Percentiles rank a stretch among this genome's conserved stretches.
phyloP scores from a whole-genome alignment of 805 yeast genomes.

The Dipodascus geniculatus region DNA sequence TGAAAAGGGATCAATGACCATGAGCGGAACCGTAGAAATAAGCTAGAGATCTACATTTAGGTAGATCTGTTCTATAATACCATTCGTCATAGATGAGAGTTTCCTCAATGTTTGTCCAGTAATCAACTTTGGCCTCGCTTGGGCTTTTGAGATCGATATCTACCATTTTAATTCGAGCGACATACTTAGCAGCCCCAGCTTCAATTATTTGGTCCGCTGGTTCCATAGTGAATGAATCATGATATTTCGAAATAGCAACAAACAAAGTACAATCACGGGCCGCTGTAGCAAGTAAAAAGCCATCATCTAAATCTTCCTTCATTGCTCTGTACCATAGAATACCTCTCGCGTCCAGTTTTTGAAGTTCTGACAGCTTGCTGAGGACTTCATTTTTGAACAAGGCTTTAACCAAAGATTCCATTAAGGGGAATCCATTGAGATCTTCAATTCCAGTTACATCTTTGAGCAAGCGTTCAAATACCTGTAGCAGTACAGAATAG shows the following conservation, averaged over 20 bases:
- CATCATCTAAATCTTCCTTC: constrained; percentile 27
- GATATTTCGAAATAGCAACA: constrained; percentile 25
- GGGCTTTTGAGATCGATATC: constrained; percentile 41
- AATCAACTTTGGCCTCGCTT: constrained; percentile 26
- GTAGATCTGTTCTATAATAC: constrained; percentile 1
- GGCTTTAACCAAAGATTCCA: constrained; percentile 10
- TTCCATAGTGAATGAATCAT: constrained; percentile 1
- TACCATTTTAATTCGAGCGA: constrained; percentile 32
- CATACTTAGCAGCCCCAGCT: constrained; percentile 1
- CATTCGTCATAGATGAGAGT: neutral
- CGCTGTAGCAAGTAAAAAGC: constrained; percentile 39
- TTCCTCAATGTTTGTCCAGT: constrained; percentile 38
- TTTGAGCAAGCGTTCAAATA: constrained; percentile 3
- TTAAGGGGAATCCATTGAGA: constrained; percentile 9
- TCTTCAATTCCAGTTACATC: no score
- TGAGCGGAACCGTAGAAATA: constrained; percentile 17
- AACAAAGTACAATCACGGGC: constrained; percentile 46
- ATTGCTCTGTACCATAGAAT: constrained; percentile 9
- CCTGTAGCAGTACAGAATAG: constrained; percentile 16
- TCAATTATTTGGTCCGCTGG: constrained; percentile 15
- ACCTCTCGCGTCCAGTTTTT: constrained; percentile 19
- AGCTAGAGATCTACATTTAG: neutral
- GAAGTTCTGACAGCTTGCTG: constrained; percentile 22
- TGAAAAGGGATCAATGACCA: constrained; percentile 12
- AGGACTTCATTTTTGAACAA: constrained; percentile 13